Evolutionary conservation across 2,329 filamentous ascomycete genomes (phyloP), one percentile per base, ranked within the genome.

Genomic region (Aureobasidium sp.): DNA sequence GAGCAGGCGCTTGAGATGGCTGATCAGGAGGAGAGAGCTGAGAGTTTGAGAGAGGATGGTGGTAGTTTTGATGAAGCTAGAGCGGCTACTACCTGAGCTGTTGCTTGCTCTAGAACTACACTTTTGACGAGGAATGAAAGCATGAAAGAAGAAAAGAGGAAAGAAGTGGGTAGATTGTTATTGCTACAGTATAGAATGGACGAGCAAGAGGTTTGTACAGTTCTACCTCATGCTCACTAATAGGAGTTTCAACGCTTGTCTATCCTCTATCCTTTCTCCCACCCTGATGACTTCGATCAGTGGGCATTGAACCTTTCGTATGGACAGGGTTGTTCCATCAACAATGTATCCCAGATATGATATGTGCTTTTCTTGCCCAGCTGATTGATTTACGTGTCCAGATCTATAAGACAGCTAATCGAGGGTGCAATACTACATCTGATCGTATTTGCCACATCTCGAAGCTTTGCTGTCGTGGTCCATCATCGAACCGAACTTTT

Each of bases 1-100:
- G 86, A 91, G 57, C 89, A 96, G 71, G 94, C 94, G 2, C 74
- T 99, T 67, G 82, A 86, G 59, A 77, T 92, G 78, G 90, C 89
- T 0, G 92, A 97, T 85, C 10, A 87, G 90, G 71, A 82, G 85
- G 59, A 65, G 62, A 74, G 70, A 9, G 72, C 76, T 64, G 53
- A 57, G 2, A 51, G 47, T 30, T 9, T 61, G 39, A 51, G 45
- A 21, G 48, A 39, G 9, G 58, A 61, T 29, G 48, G 34, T 30
- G 47, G 25, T 2, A 61, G 48, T 53, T n/a, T 51, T 29, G 48
- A 51, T 2, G 48, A 47, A n/a, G 29, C 37, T 1, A 51, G 47
- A 13, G 58, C 44, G 5, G 37, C n/a, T 3, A 50, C 30, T 10
- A 50, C 44, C 1, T 59, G 21, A 58, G 39, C 2, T 9, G 44